Percentiles rank a stretch among this genome's conserved stretches.
Evolutionary conservation across 2,329 filamentous ascomycete genomes (phyloP).

Genomic region (Cylindrodendrum hubeiense): DNA sequence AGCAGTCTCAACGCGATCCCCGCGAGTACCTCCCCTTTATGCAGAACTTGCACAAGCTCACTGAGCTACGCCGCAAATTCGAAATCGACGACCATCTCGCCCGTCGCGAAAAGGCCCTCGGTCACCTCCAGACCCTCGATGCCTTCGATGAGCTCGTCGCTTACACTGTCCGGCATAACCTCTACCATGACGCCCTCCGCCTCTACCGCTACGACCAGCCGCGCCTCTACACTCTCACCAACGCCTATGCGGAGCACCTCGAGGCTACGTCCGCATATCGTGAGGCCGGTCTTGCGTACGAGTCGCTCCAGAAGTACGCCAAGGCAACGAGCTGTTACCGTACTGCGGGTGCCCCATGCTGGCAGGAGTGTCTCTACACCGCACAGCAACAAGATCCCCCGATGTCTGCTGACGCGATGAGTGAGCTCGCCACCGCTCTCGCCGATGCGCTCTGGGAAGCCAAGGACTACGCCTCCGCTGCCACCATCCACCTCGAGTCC

Average conservation of each 20-base stretch:
- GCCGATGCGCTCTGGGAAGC: slow-evolving; percentile 84
- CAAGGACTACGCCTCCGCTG: slow-evolving; percentile 86
- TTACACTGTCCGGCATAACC: slow-evolving; percentile 82
- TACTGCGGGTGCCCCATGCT: slow-evolving; percentile 79
- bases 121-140: slow-evolving; percentile 79
- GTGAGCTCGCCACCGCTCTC: slow-evolving; percentile 77
- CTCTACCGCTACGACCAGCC: slow-evolving; percentile 85
- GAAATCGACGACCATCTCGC: slow-evolving; percentile 90
- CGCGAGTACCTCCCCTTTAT: slow-evolving; percentile 96
- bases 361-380: slow-evolving; percentile 90
- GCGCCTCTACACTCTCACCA: slow-evolving; percentile 76
- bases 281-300: slow-evolving; percentile 91
- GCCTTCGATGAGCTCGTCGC: slow-evolving; percentile 81
- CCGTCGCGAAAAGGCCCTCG: slow-evolving; percentile 81
- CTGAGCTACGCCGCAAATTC: slow-evolving; percentile 79
- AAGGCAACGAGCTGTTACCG: slow-evolving; percentile 87
- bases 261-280: slow-evolving; percentile 81
- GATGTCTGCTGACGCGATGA: slow-evolving; percentile 70
- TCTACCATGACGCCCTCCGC: slow-evolving; percentile 83
- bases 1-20: slow-evolving; percentile 96
- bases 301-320: slow-evolving; percentile 81
- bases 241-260: slow-evolving; percentile 84
- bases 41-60: slow-evolving; percentile 83
- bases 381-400: slow-evolving; percentile 76
- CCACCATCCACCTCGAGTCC: slow-evolving; percentile 85